Evolutionary conservation across 164 flowering plant genomes (phyloP), one percentile per base, ranked within the genome.

Genomic region (Cinnamomum micranthum): DNA sequence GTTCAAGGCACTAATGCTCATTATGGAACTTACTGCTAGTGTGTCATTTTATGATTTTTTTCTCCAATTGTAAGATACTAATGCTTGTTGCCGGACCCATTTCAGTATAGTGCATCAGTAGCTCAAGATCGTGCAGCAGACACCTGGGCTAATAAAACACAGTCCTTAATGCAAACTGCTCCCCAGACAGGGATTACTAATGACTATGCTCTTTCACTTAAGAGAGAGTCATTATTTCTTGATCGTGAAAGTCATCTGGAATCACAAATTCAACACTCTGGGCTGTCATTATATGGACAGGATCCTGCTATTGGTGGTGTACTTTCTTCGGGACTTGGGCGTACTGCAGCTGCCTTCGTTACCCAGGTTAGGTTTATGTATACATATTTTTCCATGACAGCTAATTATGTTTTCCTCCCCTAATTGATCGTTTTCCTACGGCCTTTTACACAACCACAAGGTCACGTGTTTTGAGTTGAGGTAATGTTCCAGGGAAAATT

Each of bases 191-290:
- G 86, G 35, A 52, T 83, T 47, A 74, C 77, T 28, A 52, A 73
- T 74, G 95, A 91, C 75, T 88, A 85, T 82, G 73, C 92, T 27
- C 81, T 81, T 63, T 77, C 89, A 19, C 14, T 79, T 31, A 88
- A 84, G 80, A 83, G 95, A 79, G 93, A 91, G 2, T 67, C 90
- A 70, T 74, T 84, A 62, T 86, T 67, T 75, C 77, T 84, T 78
- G 97, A 93, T 4, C 91, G 87, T 68, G 97, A 93, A 50, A 62
- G 81, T 55, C 93, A 84, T 15, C 22, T 89, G 55, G 98, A 90
- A 15, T 68, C 90, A 3, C 85, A 81, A 62, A 28, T 82, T n/a
- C 73, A 79, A 51, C 81, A 81, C 22, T 77, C 92, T 71, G 84
- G 91, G 62, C 27, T 89, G 64, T 85, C 94, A 9, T 58, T 86